Base-by-base conservation (phyloP, 2,329 filamentous ascomycete species). In the Exophiala xenobiotica region DNA sequence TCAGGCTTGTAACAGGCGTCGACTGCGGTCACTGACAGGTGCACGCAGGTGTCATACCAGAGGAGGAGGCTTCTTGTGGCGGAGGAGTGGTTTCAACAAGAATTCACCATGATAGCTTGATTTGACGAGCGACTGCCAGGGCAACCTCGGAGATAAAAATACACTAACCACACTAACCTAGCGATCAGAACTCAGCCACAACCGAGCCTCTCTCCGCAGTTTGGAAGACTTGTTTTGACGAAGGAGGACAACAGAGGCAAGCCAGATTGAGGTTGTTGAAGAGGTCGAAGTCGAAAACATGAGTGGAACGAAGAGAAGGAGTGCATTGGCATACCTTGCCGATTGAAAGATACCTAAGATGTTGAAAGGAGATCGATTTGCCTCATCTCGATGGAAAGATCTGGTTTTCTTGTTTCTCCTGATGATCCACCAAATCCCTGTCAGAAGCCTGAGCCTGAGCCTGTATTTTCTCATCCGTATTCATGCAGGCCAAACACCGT, bases 161-260 rank as follows among this genome's bases (percentile, higher is more conserved):
- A 49, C 46, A 4, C 23, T 18, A 12, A 40, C n/a, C 18, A n/a
- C 19, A 40, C 19, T 40, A 40, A 40, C 22, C 19, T 22, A 40
- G 38, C 18, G 38, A 40, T 22, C n/a, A 24, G 20, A 40, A 18
- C 48, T 51, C 35, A 46, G 48, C 48, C 48, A 51, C 48, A 51
- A 40, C 48, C 41, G 48, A 46, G 48, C 14, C 40, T 42, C 47
- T 38, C 29, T 23, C 20, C 33, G 45, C 45, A 47, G 43, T 46
- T 20, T 31, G 19, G n/a, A 16, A 35, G n/a, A 35, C 27, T 31
- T 4, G 4, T 9, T 11, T 31, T 11, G 27, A 46, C 19, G 16
- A n/a, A 43, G 38, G 14, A 37, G 16, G 40, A 24, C 9, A 26
- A 33, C 26, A 19, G 45, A 35, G n/a, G n/a, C n/a, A n/a, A n/a